Evolutionary conservation across 1,139 yeast genomes (phyloP), one percentile per base, ranked within the genome.

Genomic region (Scheffersomyces cryptocercus): DNA sequence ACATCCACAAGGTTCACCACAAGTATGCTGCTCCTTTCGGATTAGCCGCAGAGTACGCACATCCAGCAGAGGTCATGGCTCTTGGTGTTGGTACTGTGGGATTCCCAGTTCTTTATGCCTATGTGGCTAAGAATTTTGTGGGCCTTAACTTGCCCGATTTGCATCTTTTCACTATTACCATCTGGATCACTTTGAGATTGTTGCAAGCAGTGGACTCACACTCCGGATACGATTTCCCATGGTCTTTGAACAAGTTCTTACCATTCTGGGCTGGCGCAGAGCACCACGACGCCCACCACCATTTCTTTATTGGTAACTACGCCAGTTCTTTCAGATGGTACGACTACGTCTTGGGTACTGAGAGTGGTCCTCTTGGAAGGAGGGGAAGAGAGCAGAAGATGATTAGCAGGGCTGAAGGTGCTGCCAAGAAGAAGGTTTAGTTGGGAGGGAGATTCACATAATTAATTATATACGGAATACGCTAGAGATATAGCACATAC

Each of bases 261-360:
- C 97, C 97, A 31, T 79, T 91, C 69, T 91, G 98, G 98, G 96
- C 98, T 13, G 98, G 98, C 47, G 97, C 98, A 15, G 97, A 88
- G 58, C 98, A 91, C 67, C 98, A 91, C 63, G 98, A 91, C 64
- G 89, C 88, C 62, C 98, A 91, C 65, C 98, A 91, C 65, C 96
- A 88, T 62, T 89, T 84, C 68, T 91, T 91, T 68, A 85, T 82
- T 54, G 97, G 97, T 45, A 89, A 90, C 69, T 91, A 89, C 65
- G 95, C 97, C 24, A 85, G 95, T 44, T 83, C 93, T 30, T 91
- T 91, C 78, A 82, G 97, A 69, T 88, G 95, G 87, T 89, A 96
- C 95, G 98, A 91, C 69, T 84, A 73, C 64, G 57, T 82, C 49
- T 71, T 91, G 56, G 84, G 84, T 54, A 91, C 98, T 26, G 97